These are phyloP conservation scores for Monosporozyma aerobia DNA, from an alignment of 805 yeast genomes.

Conservation along the genomic window DNA sequence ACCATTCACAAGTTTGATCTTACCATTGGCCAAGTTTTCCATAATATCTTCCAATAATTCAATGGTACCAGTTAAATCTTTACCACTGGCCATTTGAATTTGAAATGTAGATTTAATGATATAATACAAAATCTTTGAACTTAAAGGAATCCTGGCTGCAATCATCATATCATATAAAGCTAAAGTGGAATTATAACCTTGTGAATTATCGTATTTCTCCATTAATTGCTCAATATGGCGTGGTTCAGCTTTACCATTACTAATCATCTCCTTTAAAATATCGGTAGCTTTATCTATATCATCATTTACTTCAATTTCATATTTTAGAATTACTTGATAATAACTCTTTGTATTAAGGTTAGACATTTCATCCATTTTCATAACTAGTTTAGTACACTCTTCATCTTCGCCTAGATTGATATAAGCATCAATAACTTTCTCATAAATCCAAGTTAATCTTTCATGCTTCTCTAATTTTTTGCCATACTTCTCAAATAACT, in stretches of 20 bases:
- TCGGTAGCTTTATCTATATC: constrained; percentile 18
- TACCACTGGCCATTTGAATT: constrained; percentile 20
- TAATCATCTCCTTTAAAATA: constrained; percentile 13
- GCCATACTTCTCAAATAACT: constrained; percentile 14
- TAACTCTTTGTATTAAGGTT: constrained; percentile 16
- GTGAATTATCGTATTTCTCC: constrained; percentile 21
- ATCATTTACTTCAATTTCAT: constrained; percentile 10
- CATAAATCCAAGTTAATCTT: constrained; percentile 13
- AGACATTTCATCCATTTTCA: constrained; percentile 8
- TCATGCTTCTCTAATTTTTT: not conserved
- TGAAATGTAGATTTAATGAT: constrained; percentile 27
- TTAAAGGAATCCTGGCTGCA: constrained; percentile 14
- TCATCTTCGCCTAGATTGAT: constrained; percentile 9
- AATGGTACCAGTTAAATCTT: constrained; percentile 24
- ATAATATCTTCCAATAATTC: constrained; percentile 26
- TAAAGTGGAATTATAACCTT: constrained; percentile 23
- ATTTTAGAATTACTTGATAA: constrained; percentile 16
- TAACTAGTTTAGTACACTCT: constrained; percentile 15
- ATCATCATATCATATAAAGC: constrained; percentile 22
- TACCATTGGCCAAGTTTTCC: constrained; percentile 18
- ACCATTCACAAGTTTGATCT: constrained; percentile 11
- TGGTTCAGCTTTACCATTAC: constrained; percentile 8
- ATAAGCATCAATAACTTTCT: constrained; percentile 18
- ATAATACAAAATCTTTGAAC: constrained; percentile 24
- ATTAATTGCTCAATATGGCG: constrained; percentile 27